A percentile compares a stretch with the other conserved stretches of the same genome.
phyloP scores from a whole-genome alignment of 306 rosid genomes.

The Argentina anserina region DNA sequence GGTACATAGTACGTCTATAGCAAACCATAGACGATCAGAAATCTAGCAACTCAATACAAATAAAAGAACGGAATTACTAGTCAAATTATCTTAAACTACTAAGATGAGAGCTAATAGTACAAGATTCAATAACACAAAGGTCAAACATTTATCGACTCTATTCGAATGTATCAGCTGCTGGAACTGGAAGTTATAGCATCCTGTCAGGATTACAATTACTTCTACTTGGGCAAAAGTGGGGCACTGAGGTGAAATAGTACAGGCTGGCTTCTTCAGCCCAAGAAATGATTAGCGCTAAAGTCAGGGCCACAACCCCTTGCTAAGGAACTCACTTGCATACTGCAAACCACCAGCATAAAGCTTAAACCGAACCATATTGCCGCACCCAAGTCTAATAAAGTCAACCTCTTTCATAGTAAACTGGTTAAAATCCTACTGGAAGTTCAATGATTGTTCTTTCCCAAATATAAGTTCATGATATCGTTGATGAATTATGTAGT shows the following conservation, averaged over 20 bases:
- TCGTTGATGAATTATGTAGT: neutral
- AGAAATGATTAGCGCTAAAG: neutral
- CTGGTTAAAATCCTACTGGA: neutral
- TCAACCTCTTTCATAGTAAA: too few relatives aligned
- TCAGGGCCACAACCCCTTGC: neutral
- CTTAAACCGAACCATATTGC: neutral
- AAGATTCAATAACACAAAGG: conserved; percentile 2
- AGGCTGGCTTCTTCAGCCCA: neutral
- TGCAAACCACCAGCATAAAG: neutral
- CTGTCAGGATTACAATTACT: neutral
- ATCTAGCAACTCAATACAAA: neutral
- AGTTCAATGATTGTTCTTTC: neutral
- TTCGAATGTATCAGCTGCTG: neutral
- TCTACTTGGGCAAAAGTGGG: neutral
- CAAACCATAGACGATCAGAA: neutral
- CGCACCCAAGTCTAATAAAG: too few relatives aligned
- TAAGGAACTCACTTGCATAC: neutral
- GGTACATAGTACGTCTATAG: neutral
- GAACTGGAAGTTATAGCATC: neutral
- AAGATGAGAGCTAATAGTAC: conserved; percentile 1
- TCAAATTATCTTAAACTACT: neutral
- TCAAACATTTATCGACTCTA: neutral
- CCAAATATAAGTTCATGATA: neutral
- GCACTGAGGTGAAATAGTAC: neutral
- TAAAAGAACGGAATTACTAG: neutral